Percentiles rank a stretch among this genome's conserved stretches.
phyloP scores from a whole-genome alignment of 768 basidiomycete species.

The Pholiota molesta region DNA sequence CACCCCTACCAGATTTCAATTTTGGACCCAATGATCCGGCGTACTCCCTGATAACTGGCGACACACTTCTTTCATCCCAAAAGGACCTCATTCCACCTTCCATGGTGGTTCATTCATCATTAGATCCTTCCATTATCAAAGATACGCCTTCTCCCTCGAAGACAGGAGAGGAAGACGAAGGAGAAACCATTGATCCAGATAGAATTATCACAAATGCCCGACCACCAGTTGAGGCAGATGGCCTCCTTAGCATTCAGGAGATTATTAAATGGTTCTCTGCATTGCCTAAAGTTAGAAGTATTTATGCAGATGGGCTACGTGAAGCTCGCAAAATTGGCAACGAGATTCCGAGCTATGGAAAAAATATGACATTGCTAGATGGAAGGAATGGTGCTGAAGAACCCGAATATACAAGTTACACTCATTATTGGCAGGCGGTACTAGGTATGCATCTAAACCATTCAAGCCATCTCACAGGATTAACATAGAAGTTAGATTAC shows the following conservation, averaged over 20 bases:
- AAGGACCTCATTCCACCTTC: conserved; percentile 56
- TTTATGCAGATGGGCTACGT: conserved; percentile 62
- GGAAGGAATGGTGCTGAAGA: conserved; percentile 62
- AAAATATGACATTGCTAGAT: conserved; percentile 41
- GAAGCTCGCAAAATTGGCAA: conserved; percentile 19
- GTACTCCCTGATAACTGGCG: conserved; percentile 76
- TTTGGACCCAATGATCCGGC: conserved; percentile 80
- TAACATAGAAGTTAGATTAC: conserved; percentile 64
- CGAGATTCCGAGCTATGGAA: conserved; percentile 50
- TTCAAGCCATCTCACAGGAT: background rate
- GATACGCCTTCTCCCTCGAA: conserved; percentile 20
- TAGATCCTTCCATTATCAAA: conserved; percentile 59
- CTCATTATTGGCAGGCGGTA: conserved; percentile 83
- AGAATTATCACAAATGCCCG: conserved; percentile 77
- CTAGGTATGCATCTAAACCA: conserved; percentile 52
- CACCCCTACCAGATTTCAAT: conserved; percentile 74
- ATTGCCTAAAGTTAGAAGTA: conserved; percentile 54
- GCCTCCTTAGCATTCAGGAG: conserved; percentile 64
- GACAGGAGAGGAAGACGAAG: conserved; percentile 48
- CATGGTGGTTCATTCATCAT: conserved; percentile 70
- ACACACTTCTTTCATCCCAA: conserved; percentile 59
- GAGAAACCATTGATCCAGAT: conserved; percentile 65
- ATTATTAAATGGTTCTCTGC: conserved; percentile 50
- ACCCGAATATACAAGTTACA: conserved; percentile 88
- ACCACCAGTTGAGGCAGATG: conserved; percentile 58